These are phyloP conservation scores for Begonia masoniana DNA, from an alignment of 306 rosid species.

Conservation along the genomic window DNA sequence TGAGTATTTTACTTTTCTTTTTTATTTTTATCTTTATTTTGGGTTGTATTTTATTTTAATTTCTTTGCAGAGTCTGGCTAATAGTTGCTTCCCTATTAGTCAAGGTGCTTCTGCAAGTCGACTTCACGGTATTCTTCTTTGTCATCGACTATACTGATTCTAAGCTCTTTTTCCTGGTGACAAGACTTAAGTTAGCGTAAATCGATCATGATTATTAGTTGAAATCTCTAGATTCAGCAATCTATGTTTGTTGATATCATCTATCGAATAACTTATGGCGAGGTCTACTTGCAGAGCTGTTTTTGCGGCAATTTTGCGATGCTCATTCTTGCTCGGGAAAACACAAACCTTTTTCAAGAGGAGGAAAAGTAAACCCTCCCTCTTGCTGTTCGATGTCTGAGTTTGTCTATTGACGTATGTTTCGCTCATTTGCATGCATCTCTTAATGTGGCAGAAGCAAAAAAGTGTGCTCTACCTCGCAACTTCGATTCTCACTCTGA, in stretches of 20 bases:
- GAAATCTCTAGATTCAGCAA: too few relatives aligned
- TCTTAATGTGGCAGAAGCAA: slow-evolving; percentile 39
- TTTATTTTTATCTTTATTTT: too few relatives aligned
- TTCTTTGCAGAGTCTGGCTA: slow-evolving; percentile 59
- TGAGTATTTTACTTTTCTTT: too few relatives aligned
- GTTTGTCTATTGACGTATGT: too few relatives aligned
- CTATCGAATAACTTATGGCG: too few relatives aligned
- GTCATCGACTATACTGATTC: too few relatives aligned
- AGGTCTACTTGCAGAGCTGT: slow-evolving; percentile 39
- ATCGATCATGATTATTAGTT: too few relatives aligned
- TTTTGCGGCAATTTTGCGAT: slow-evolving; percentile 87
- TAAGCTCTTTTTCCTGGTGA: too few relatives aligned
- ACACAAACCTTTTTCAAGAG: slow-evolving; percentile 69
- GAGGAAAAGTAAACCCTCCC: slow-evolving; percentile 58
- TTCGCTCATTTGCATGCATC: too few relatives aligned
- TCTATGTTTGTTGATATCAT: too few relatives aligned
- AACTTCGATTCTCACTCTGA: slow-evolving; percentile 57
- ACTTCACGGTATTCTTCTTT: slow-evolving; percentile 51
- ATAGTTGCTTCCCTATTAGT: slow-evolving; percentile 59
- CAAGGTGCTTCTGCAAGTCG: slow-evolving; percentile 65
- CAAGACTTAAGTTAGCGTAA: too few relatives aligned
- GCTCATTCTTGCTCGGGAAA: slow-evolving; percentile 81
- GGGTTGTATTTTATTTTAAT: background rate
- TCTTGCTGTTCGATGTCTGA: slow-evolving; percentile 2
- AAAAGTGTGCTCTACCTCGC: slow-evolving; percentile 58